Base-by-base conservation (phyloP, 331 rosid species). In the Acacia pycnantha region DNA sequence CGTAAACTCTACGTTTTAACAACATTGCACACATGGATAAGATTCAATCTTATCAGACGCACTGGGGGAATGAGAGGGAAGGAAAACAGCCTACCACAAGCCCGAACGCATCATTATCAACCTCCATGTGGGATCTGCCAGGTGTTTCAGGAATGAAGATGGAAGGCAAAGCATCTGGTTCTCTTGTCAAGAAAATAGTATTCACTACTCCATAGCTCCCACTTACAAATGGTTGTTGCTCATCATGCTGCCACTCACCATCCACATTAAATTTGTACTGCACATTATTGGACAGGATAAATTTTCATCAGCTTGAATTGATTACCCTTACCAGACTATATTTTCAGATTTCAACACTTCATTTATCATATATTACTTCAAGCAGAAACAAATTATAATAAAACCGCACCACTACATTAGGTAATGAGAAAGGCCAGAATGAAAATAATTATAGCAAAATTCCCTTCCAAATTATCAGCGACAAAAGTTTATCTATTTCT, bases 191-290 rank as follows among this genome's bases (percentile, higher is more conserved):
- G 66, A 85, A 78, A 54, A 85, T 69, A 59, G 92, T 87, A 85
- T 89, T 89, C 51, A 89, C 89, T 72, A 85, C 71, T 73, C 92
- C 92, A 77, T 54, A 87, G 81, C 48, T 82, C 81, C 90, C 92
- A 48, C 44, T 83, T 44, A 82, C 85, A 85, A 24, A 81, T 64
- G 88, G 86, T 48, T 85, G 88, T 62, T 84, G 88, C 83, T 87
- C 90, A 65, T 87, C 92, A 37, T 89, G 89, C 82, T 85, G 84
- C 92, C 89, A 89, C 69, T 81, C 84, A 43, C 92, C 92, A 83
- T 89, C 92, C 64, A 89, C 92, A 35, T 73, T 85, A 81, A 89
- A 89, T 82, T 89, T 89, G 83, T 72, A 89, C 92, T 89, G 89
- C 82, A 79, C 50, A 73, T 54, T 31, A 79, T 80, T 66, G 83